Evolutionary conservation across 345 rosid genomes (phyloP).

Genomic region (Populus pruinosa): DNA sequence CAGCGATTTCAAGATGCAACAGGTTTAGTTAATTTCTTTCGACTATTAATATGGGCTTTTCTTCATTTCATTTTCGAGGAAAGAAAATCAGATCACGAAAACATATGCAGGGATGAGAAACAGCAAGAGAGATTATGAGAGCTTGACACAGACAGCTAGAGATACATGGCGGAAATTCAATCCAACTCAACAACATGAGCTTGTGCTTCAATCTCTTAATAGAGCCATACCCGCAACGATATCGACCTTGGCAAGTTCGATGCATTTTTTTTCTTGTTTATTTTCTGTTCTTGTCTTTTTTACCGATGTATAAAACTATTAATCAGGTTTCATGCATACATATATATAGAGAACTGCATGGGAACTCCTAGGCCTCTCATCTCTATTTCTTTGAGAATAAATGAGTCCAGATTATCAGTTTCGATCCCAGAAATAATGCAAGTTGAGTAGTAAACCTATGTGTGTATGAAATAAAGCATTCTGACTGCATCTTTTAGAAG

Average conservation of each 20-base stretch:
- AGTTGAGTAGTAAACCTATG: neutral
- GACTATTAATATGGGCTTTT: neutral
- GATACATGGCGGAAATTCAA: conserved; percentile 45
- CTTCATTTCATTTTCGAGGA: neutral
- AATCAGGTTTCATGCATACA: neutral
- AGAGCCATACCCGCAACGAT: conserved; percentile 51
- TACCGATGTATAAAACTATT: neutral
- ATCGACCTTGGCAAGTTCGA: conserved; percentile 43
- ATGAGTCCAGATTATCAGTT: no score
- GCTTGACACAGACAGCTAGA: conserved; percentile 62
- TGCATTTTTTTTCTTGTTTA: neutral
- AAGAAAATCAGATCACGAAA: neutral
- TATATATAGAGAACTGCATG: neutral
- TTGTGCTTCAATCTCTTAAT: conserved; percentile 56
- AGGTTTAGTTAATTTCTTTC: conserved; percentile 33
- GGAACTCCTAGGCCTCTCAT: neutral
- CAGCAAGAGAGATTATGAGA: conserved; percentile 47
- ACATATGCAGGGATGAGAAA: conserved; percentile 39
- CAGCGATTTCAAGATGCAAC: conserved; percentile 47
- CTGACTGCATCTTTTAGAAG: neutral
- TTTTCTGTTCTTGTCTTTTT: neutral
- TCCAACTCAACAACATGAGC: conserved; percentile 46
- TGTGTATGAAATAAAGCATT: neutral
- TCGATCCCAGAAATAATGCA: no score
- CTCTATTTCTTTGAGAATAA: neutral